Evolutionary conservation across 495 filamentous ascomycete genomes (phyloP), one percentile per base, ranked within the genome.

Genomic region (Stereocaulon alpinum): DNA sequence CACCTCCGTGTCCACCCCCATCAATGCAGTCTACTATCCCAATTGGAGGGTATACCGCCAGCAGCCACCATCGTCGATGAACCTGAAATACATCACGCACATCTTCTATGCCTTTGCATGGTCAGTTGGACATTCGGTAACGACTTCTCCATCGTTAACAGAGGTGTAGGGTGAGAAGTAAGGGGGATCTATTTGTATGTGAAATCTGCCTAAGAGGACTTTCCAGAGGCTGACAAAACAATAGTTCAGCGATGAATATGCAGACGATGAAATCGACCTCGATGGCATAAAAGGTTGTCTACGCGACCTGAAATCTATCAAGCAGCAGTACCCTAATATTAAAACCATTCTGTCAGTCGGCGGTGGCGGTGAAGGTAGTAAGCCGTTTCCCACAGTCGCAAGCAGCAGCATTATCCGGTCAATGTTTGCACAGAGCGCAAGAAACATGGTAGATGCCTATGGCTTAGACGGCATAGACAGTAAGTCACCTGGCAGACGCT

Each of bases 81-180:
- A 88, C 69, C 78, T 85, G 66, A 79, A 77, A 34, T 76, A 80
- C 59, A 74, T 87, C 43, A 85, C 88, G 56, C 87, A 92, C 66
- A 81, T 94, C 42, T 94, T 92, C 68, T 96, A 96, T 70, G 88
- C 90, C 53, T 95, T 91, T 80, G 89, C 88, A 64, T 79, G 79
- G 82, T 83, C 72, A 65, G 71, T 61, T 24, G 7, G 6, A 15
- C 32, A 34, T 24, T 63, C 60, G 56, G 68, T 61, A 64, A 65
- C 57, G 30, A 32, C 55, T 54, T 59, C 27, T 55, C 61, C 42
- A 40, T 30, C 40, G 37, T 44, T 20, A 58, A 63, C 24, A 56
- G 61, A 67, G 12, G 7, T 40, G n/a, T 14, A 60, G 50, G 34
- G 15, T 56, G 4, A 44, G 47, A 51, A 60, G 37, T 30, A 41